These are phyloP conservation scores for Lactarius psammicola DNA, from an alignment of 768 basidiomycete genomes.

Conservation along the genomic window DNA sequence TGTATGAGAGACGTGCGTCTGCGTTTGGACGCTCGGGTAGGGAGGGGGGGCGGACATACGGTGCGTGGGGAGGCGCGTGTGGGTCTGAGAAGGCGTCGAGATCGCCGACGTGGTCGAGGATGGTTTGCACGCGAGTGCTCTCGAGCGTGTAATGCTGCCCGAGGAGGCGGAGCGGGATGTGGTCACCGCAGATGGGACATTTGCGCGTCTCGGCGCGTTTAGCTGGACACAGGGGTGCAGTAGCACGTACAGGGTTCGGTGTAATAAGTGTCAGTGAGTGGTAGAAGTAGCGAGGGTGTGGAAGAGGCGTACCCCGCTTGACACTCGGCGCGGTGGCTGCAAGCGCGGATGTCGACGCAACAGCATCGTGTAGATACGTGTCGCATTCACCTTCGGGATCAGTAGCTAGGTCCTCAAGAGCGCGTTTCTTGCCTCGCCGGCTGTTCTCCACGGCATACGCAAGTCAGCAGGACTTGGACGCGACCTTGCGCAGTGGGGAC, in stretches of 20 bases:
- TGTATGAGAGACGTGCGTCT: conserved; percentile 30
- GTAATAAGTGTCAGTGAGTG: neutral
- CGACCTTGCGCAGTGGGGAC: neutral
- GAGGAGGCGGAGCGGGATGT: conserved; percentile 71
- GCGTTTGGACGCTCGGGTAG: neutral
- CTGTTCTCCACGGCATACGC: conserved; percentile 9
- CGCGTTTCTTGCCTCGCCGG: conserved; percentile 8
- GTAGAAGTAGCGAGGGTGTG: neutral
- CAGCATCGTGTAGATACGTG: neutral
- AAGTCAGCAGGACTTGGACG: neutral
- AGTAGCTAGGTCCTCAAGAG: neutral
- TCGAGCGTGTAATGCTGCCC: conserved; percentile 64
- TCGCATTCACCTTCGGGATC: neutral
- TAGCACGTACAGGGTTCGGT: neutral
- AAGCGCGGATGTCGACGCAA: conserved; percentile 15
- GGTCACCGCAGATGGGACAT: conserved; percentile 74
- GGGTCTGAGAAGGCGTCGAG: conserved; percentile 53
- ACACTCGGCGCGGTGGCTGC: neutral
- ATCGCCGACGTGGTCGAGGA: conserved; percentile 62
- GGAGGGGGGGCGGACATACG: conserved; percentile 40
- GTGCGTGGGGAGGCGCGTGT: conserved; percentile 43
- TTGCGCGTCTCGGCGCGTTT: conserved; percentile 71
- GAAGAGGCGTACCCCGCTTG: conserved; percentile 19
- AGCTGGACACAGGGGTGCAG: conserved; percentile 38
- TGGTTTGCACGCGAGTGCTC: conserved; percentile 63